phyloP scores from a whole-genome alignment of 352 stramenopile species.

The Lagenidium sp. region DNA sequence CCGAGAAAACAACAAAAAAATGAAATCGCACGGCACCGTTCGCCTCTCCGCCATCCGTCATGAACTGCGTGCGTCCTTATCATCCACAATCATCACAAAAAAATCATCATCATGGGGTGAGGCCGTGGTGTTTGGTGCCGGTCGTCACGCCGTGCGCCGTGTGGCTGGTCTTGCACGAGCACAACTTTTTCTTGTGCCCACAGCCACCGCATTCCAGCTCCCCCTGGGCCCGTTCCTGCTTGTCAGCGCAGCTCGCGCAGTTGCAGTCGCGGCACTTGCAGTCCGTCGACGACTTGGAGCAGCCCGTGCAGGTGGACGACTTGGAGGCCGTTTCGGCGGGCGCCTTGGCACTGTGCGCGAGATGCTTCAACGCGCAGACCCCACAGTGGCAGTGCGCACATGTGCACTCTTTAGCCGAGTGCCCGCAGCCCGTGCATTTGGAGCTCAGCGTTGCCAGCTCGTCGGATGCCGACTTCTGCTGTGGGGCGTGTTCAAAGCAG shows the following conservation, averaged over 20 bases:
- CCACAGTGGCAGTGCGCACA: not conserved
- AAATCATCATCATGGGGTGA: not conserved
- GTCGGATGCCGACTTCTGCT: not conserved
- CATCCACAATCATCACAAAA: no score
- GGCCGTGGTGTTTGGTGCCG: not conserved
- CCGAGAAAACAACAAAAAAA: no score
- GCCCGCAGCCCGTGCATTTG: conserved; percentile 2
- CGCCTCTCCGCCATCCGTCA: no score
- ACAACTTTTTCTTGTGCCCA: conserved; percentile 4
- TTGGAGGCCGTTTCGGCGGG: not conserved
- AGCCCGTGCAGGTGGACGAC: conserved; percentile 4
- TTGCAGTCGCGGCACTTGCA: conserved; percentile 7
- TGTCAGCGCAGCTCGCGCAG: conserved; percentile 8
- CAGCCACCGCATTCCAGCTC: conserved; percentile 5
- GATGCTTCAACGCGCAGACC: not conserved
- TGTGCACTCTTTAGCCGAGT: not conserved
- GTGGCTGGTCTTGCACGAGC: not conserved
- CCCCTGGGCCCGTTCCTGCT: conserved; percentile 4
- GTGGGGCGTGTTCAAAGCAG: conserved; percentile 12
- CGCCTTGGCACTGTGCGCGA: not conserved
- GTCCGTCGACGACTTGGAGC: not conserved
- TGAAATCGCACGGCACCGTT: no score
- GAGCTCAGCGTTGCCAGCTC: conserved; percentile 4
- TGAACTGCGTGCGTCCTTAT: no score
- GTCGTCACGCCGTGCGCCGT: not conserved